Evolutionary conservation across 1,284 basidiomycete genomes (phyloP).

Genomic region (Heliocybe sulcata): DNA sequence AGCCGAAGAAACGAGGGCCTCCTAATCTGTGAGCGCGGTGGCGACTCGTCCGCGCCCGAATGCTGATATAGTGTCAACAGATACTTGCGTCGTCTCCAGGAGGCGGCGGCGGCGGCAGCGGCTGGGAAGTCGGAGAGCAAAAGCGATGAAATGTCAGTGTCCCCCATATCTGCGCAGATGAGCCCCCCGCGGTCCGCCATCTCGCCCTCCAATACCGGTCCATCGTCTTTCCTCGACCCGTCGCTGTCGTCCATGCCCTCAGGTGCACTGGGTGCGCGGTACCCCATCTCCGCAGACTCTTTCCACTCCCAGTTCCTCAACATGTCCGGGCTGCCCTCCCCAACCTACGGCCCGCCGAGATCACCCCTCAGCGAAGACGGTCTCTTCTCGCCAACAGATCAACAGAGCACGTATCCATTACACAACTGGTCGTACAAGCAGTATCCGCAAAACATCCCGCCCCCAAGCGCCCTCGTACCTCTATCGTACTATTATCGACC

Average conservation of each 20-base stretch:
- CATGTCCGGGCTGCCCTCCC: conserved; percentile 29
- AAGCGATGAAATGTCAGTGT: conserved; percentile 32
- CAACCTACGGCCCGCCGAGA: conserved; percentile 21
- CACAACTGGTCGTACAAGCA: conserved; percentile 69
- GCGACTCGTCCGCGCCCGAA: too few relatives aligned
- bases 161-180: conserved; percentile 37
- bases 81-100: conserved; percentile 72
- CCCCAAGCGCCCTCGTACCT: conserved; percentile 52
- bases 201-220: conserved; percentile 37
- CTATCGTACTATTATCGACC: conserved; percentile 65
- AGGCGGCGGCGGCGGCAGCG: conserved; percentile 62
- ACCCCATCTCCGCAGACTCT: conserved; percentile 64
- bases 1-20: conserved; percentile 86
- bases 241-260: conserved; percentile 34
- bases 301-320: conserved; percentile 47
- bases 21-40: conserved; percentile 67
- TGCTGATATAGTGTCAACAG: conserved; percentile 25
- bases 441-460: conserved; percentile 38
- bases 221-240: conserved; percentile 46
- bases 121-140: conserved; percentile 27
- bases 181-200: conserved; percentile 33
- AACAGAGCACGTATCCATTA: conserved; percentile 54
- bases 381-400: conserved; percentile 38
- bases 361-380: conserved; percentile 29
- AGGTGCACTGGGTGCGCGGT: conserved; percentile 49